Evolutionary conservation across 2,329 filamentous ascomycete genomes (phyloP), one percentile per base, ranked within the genome.

Genomic region (Didymellaceae sp.): DNA sequence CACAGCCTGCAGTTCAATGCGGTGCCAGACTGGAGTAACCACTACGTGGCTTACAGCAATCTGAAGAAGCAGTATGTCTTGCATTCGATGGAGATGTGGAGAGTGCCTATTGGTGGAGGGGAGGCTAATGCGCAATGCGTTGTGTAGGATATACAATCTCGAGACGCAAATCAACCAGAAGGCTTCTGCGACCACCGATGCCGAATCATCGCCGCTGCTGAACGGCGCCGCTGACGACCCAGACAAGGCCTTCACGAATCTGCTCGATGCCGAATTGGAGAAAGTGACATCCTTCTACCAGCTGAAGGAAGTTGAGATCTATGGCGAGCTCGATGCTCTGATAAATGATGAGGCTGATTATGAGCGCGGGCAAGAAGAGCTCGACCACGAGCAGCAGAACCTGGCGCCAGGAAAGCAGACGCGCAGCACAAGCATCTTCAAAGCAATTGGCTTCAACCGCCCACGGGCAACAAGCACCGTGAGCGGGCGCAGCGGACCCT

Each of bases 1-100:
- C 94, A 99, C 75, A 97, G 93, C 77, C 88, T 99, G 65, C 94
- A 99, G 80, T 99, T 99, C 79, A 99, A 99, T 79, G 92, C 94
- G 58, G 94, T 99, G 65, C 94, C 94, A n/a, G 94, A 99, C 77
- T 99, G 94, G 94, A 97, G 91, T 79, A 92, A 87, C 67, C 86
- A 97, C 75, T 99, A 99, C 76, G 95, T 99, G 70, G 90, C 92
- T 54, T 99, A 99, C 77, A 97, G 92, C 78, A 97, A 97, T 70
- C 83, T 99, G 65, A 99, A 99, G 82, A 99, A 99, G 80, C 83
- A 97, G 91, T 95, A 74, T 68, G 89, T 81, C 45, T 26, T 30
- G 17, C 20, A 21, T 30, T 21, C 31, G 28, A 7, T 37, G 22
- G 22, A 25, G 24, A 24, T 5, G 18, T 16, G 17, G 14, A 11